Evolutionary conservation across 257 asterid species (phyloP), one percentile per base, ranked within the genome.

Genomic region (Solanum appendiculatum): DNA sequence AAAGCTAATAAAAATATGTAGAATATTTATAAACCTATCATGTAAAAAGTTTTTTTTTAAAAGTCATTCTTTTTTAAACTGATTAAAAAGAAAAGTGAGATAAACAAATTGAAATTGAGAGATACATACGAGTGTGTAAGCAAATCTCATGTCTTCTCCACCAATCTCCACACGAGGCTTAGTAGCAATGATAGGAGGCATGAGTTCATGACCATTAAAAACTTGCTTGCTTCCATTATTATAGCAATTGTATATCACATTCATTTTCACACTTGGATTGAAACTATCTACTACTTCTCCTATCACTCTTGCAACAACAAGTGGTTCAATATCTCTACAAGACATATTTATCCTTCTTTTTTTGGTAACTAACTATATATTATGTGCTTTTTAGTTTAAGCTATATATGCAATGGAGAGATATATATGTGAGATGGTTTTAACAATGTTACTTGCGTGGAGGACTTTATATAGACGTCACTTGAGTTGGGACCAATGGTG

Each of bases 211-310:
- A 29, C 99, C 98, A 86, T 96, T 96, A 27, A 56, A 89, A 3
- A 96, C 98, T 78, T 90, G 93, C 85, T 91, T 90, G 91, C 89
- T 93, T 48, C 78, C n/a, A 58, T 89, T 91, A 88, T 46, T 56
- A 25, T 7, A 48, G 21, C 15, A 56, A 20, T n/a, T n/a, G n/a
- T 93, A 95, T 2, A 90, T 94, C 4, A 93, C 92, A 87, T 37
- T 92, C 90, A 96, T 74, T 73, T 83, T 91, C 73, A 95, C 99
- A 89, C 94, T 89, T 23, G 98, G 95, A 4, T 40, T 89, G 95
- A 96, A 96, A 78, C 5, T 72, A 80, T 95, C 97, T 5, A 95
- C 94, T 23, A 96, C 98, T 81, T 96, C 99, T 75, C 98, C 99
- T 36, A 96, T 91, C 21, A 95, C 97, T 92, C 97, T 88, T 39